Base-by-base conservation (phyloP, 2,329 filamentous ascomycete genomes). In the Lachnellula willkommii region DNA sequence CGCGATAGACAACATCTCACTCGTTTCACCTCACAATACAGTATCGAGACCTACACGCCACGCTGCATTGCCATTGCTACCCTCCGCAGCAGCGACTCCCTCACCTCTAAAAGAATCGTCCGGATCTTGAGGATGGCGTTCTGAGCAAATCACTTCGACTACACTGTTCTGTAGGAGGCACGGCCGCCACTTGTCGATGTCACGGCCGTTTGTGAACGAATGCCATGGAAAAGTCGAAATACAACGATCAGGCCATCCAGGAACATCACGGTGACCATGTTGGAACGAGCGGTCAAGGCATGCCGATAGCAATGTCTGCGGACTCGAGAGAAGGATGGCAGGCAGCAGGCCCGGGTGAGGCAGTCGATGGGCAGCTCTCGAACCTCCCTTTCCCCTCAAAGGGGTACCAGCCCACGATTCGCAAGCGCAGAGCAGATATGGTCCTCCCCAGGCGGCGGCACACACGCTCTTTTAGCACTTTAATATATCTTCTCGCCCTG, bases 161-260 rank as follows among this genome's bases (percentile, higher is more conserved):
- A 57, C 56, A 17, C 63, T 60, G 57, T 57, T 56, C 59, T 32
- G 62, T 55, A 51, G 45, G 56, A 62, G 54, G 52, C 57, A 49
- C 50, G 46, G 61, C 49, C 53, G 52, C 49, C 49, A 37, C 45
- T 57, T 50, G 59, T 64, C 60, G 58, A 62, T 63, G 62, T 60
- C 59, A 60, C 55, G 58, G 56, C 57, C 22, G 50, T 49, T 60
- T 52, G 55, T 52, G 50, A 47, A 62, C 47, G 35, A 57, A 63
- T 66, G 65, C 63, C 57, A 65, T 67, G 65, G 64, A 64, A 62
- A 59, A 57, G 52, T 61, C 58, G 59, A 58, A 49, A 58, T 48
- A 49, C 55, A 50, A 53, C 45, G 22, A 56, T 58, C 56, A 59
- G 63, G 61, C 62, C 59, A 59, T 61, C 46, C 56, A 57, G 53